phyloP scores from a whole-genome alignment of 177 flowering plant genomes.

The Vitis hybrid region DNA sequence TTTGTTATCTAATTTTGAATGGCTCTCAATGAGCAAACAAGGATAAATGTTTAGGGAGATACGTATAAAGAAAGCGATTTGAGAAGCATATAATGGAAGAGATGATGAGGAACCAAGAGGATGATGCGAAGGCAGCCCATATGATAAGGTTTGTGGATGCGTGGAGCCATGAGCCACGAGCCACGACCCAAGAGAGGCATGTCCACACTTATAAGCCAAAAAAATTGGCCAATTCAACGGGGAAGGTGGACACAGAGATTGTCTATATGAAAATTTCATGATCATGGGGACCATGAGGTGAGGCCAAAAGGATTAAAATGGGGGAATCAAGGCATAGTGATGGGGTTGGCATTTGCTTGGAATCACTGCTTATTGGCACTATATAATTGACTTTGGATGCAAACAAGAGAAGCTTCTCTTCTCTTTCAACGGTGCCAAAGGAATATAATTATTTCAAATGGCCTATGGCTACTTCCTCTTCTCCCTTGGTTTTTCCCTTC shows the following conservation, averaged over 20 bases:
- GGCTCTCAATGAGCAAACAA: background rate
- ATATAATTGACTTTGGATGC: slow-evolving; percentile 4
- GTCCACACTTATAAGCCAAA: slow-evolving; percentile 9
- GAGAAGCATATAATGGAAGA: background rate
- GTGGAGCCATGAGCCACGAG: slow-evolving; percentile 8
- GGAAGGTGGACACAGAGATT: background rate
- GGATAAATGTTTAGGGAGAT: background rate
- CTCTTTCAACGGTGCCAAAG: slow-evolving; percentile 11
- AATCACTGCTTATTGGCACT: slow-evolving; percentile 9
- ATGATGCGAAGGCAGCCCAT: slow-evolving; percentile 9
- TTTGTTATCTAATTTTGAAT: no score
- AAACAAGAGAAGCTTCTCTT: slow-evolving; percentile 16
- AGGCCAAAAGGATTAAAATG: background rate
- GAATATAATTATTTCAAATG: slow-evolving; percentile 5
- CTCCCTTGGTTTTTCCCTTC: background rate
- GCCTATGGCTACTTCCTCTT: background rate
- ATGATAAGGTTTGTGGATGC: background rate
- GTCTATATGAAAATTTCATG: slow-evolving; percentile 8
- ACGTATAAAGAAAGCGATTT: slow-evolving; percentile 19
- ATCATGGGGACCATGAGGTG: slow-evolving; percentile 16
- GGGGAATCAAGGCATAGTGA: slow-evolving; percentile 8
- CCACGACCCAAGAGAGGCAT: slow-evolving; percentile 5
- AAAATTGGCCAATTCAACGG: background rate
- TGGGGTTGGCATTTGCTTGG: slow-evolving; percentile 6
- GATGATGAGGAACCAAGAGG: background rate